Conservation (phyloP, 768 basidiomycete genomes). For the Hirschioporus abietinus region DNA sequence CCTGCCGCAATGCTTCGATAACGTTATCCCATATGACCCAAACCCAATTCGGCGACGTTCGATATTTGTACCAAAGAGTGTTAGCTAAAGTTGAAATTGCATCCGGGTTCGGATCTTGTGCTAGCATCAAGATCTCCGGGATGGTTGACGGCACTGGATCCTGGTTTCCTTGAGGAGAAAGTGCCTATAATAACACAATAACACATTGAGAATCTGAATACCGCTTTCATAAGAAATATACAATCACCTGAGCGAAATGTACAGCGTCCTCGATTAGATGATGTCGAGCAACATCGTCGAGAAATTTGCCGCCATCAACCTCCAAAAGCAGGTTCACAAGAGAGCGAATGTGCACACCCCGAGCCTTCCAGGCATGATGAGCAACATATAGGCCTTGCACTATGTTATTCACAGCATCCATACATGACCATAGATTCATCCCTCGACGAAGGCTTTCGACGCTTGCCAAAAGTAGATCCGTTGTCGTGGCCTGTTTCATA, state of each 20-base stretch:
- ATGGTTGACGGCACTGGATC: conserved; percentile 32
- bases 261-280: conserved; percentile 55
- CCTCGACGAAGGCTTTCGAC: conserved; percentile 72
- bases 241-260: conserved; percentile 51
- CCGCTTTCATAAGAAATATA: too few species aligned
- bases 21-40: conserved; percentile 85
- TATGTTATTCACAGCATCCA: conserved; percentile 55
- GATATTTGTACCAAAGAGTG: conserved; percentile 78
- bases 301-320: conserved; percentile 55
- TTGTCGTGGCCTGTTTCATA: conserved; percentile 46
- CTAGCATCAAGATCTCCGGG: conserved; percentile 66
- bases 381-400: conserved; percentile 54
- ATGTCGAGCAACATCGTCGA: conserved; percentile 51
- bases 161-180: conserved; percentile 32
- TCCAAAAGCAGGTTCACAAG: conserved; percentile 59
- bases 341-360: conserved; percentile 60
- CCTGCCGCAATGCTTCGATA: conserved; percentile 65
- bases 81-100: conserved; percentile 70
- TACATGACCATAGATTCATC: conserved; percentile 71
- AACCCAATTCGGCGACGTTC: conserved; percentile 66
- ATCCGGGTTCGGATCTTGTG: conserved; percentile 49
- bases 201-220: too few species aligned
- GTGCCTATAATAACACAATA: conserved; percentile 28
- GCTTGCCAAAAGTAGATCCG: conserved; percentile 51
- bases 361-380: conserved; percentile 57